Evolutionary conservation across 2,329 filamentous ascomycete species (phyloP).

Genomic region (Penicillium crustosum): DNA sequence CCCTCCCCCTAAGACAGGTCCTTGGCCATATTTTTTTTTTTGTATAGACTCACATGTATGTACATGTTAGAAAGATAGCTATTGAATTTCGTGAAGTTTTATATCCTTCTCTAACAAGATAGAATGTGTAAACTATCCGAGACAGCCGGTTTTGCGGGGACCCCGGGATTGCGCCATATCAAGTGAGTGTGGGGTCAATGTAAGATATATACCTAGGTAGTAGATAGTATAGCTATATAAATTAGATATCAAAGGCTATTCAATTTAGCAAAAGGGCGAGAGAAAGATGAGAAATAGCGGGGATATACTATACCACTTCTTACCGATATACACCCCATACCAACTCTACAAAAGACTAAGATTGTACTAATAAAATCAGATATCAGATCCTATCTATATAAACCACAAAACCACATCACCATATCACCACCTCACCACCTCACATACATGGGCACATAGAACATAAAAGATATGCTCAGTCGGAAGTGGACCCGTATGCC

Average conservation of each 20-base stretch:
- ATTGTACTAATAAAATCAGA: too few species aligned
- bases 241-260: too few species aligned
- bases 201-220: background rate
- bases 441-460: background rate
- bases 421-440: background rate
- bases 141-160: conserved; percentile 8
- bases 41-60: conserved; percentile 1
- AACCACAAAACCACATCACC: background rate
- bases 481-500: background rate
- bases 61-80: background rate
- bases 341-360: too few species aligned
- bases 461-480: background rate
- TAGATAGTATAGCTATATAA: background rate
- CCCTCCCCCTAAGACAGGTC: background rate
- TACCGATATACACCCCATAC: too few species aligned
- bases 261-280: too few species aligned
- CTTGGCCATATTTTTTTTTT: background rate
- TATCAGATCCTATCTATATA: background rate
- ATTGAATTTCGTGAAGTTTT: background rate
- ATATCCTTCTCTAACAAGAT: background rate
- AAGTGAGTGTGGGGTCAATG: background rate
- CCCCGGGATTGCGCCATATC: conserved; percentile 8
- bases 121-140: background rate
- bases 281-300: too few species aligned
- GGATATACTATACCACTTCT: too few species aligned